Evolutionary conservation across 2,329 filamentous ascomycete genomes (phyloP), one percentile per base, ranked within the genome.

Genomic region (Sclerotinia glacialis): DNA sequence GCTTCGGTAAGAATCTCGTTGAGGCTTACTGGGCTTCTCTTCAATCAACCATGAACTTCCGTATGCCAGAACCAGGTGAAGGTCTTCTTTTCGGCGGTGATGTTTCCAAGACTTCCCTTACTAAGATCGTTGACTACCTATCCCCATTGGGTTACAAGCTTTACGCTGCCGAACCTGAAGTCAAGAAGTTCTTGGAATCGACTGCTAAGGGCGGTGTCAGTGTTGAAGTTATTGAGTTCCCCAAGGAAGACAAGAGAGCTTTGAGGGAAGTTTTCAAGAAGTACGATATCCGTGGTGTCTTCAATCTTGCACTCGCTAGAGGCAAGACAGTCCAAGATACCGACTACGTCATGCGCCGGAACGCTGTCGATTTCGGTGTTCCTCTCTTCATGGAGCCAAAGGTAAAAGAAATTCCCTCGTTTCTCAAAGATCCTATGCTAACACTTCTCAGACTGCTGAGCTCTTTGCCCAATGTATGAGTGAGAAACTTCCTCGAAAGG

Each of bases 11-110:
- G 82, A 85, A 97, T 76, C 86, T 99, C 14, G 85, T 98, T 60
- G 95, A 99, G 78, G 95, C 95, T 64, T 99, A 99, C 86, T 99
- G 95, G 95, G 85, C 93, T 34, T 96, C 93, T 23, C 83, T 97
- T 69, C 95, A 99, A 81, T 95, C 92, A 26, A 94, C 92, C 74
- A 99, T 98, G 94, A 99, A 98, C 87, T 98, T 98, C 91, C 92
- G 93, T 73, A 86, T 97, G 75, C 95, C 95, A 53, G 89, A 96
- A 79, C 91, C 93, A 64, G 95, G 95, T 72, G 93, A 97, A 83
- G 94, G 95, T 81, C 88, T 99, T 67, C 88, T 99, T 64, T 92
- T 99, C 72, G 95, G 95, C 71, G 95, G 95, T 74, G 92, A 97
- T 77, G 81, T 87, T 69, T 83, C 82, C 72, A 89, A 88, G 79